A percentile compares a stretch with the other conserved stretches of the same genome.
Conservation (phyloP, 169 alveolate genomes). For the Plasmodium inui region DNA sequence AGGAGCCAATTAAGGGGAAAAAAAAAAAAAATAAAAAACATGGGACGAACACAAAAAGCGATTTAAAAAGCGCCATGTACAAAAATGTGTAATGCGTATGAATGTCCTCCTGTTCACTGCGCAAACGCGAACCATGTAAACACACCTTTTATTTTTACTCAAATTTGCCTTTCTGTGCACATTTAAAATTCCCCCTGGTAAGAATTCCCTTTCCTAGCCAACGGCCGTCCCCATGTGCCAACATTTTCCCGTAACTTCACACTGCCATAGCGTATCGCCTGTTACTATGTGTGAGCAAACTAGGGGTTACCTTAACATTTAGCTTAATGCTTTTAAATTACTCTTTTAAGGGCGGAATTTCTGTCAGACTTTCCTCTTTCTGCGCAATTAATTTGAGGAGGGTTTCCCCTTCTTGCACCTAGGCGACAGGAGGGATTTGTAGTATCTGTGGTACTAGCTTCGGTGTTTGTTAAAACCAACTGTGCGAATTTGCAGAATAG, state of each 20-base stretch:
- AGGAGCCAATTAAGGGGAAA: not conserved
- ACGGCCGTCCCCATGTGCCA: not conserved
- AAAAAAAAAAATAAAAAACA: not conserved
- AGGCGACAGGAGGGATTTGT: not conserved
- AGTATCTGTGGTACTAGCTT: not conserved
- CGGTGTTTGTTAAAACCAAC: not conserved
- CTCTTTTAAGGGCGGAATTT: not conserved
- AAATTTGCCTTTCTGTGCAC: not conserved
- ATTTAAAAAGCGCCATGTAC: not conserved
- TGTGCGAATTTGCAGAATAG: not conserved
- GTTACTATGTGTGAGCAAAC: not conserved
- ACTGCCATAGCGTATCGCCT: not conserved
- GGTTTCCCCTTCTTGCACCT: not conserved
- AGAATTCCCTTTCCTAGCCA: conserved; percentile 3
- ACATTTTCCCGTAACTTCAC: not conserved
- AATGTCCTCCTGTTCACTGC: not conserved
- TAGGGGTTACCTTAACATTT: not conserved
- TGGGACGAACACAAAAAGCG: not conserved
- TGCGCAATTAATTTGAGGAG: not conserved
- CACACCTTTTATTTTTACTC: not conserved
- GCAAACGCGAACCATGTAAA: not conserved
- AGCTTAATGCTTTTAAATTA: no score
- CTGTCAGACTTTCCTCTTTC: not conserved
- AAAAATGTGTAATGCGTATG: not conserved
- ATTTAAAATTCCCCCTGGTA: not conserved